Evolutionary conservation across 768 basidiomycete genomes (phyloP).

Genomic region (Trametes punicea): DNA sequence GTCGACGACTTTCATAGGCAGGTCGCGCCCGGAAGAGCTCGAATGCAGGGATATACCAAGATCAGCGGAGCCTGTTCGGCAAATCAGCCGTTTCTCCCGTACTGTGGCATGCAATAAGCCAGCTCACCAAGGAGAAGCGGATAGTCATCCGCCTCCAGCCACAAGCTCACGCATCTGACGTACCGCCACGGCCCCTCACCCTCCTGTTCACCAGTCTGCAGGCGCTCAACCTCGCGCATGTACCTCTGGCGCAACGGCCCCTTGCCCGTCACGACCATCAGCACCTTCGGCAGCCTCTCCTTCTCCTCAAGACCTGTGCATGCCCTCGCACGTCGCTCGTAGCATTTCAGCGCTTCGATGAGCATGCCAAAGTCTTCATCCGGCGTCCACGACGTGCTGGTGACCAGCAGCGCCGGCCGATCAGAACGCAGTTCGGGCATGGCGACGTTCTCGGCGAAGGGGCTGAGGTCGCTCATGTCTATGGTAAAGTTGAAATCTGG

Average conservation of each 20-base stretch:
- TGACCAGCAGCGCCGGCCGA: slow-evolving; percentile 83
- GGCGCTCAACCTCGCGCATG: slow-evolving; percentile 59
- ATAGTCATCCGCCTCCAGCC: slow-evolving; percentile 90
- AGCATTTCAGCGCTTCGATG: slow-evolving; percentile 65
- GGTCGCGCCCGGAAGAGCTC: slow-evolving; percentile 85
- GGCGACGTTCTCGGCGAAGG: slow-evolving; percentile 19
- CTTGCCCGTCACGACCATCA: slow-evolving; percentile 89
- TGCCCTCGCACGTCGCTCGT: slow-evolving; percentile 56
- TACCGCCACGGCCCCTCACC: slow-evolving; percentile 52
- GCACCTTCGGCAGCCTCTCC: slow-evolving; percentile 59
- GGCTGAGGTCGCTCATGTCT: slow-evolving; percentile 10
- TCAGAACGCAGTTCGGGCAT: slow-evolving; percentile 59
- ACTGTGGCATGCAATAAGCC: no score
- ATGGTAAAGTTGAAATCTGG: background rate
- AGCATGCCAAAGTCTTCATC: slow-evolving; percentile 94
- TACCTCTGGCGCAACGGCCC: slow-evolving; percentile 74
- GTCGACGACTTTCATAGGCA: slow-evolving; percentile 99
- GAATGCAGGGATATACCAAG: slow-evolving; percentile 88
- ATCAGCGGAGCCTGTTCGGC: slow-evolving; percentile 74
- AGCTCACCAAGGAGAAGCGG: slow-evolving; percentile 72
- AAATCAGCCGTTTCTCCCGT: background rate
- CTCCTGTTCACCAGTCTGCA: slow-evolving; percentile 45
- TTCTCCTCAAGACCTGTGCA: slow-evolving; percentile 18
- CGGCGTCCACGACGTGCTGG: slow-evolving; percentile 95
- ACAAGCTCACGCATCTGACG: slow-evolving; percentile 77